Conservation (phyloP, 176 grass and related monocot genomes). For the Oryza coarctata region DNA sequence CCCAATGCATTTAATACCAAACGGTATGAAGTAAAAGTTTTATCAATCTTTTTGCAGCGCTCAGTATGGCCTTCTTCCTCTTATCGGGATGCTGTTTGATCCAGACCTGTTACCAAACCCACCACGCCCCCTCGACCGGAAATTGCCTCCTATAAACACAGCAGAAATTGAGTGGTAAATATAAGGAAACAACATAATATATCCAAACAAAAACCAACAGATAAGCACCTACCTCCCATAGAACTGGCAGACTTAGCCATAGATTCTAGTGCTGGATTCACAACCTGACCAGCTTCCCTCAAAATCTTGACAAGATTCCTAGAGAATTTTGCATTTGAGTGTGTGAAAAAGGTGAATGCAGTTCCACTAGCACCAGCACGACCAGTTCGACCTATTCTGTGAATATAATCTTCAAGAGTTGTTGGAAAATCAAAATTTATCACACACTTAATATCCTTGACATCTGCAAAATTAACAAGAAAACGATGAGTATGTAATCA, state of each 20-base stretch:
- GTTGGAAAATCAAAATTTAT: conserved; percentile 98
- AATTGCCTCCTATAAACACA: conserved; percentile 56
- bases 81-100: conserved; percentile 49
- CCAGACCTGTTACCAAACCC: conserved; percentile 65
- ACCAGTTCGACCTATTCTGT: conserved; percentile 94
- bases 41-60: background rate
- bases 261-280: conserved; percentile 69
- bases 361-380: conserved; percentile 89
- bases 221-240: conserved; percentile 41
- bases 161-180: background rate
- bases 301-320: conserved; percentile 88
- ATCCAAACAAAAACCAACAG: background rate
- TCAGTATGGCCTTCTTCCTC: conserved; percentile 54
- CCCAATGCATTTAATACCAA: conserved; percentile 47
- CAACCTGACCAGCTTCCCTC: conserved; percentile 75
- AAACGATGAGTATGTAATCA: conserved; percentile 22
- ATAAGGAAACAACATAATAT: background rate
- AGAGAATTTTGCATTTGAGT: conserved; percentile 65
- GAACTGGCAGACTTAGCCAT: conserved; percentile 53
- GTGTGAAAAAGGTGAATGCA: conserved; percentile 88
- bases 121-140: conserved; percentile 57
- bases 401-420: conserved; percentile 94
- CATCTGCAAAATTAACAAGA: conserved; percentile 70
- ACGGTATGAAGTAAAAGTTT: conserved; percentile 12
- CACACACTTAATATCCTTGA: conserved; percentile 99